Base-by-base conservation (phyloP, 495 filamentous ascomycete genomes). In the Aspergillus biplanus region DNA sequence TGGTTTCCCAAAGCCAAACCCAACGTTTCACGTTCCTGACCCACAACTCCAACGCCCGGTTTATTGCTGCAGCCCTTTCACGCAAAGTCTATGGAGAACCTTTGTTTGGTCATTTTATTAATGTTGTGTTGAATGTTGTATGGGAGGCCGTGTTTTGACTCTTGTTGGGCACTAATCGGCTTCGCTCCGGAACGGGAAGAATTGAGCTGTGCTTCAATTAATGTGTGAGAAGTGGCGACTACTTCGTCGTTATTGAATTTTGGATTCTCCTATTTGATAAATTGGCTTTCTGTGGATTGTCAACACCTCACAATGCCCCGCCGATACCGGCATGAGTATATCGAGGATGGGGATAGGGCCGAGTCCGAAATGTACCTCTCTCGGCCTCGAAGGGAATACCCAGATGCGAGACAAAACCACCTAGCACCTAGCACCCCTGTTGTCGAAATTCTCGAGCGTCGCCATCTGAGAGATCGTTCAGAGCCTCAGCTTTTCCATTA, bases 371-470 rank as follows among this genome's bases (percentile, higher is more conserved):
- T 60, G 16, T 64, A 63, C 9, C 47, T 62, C 15, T 58, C 39
- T 16, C 63, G 66, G 15, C 16, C 44, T 6, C 59, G 69, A 60
- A 58, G 66, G 21, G 69, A 70, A 12, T 70, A 65, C 63, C 66
- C 34, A 69, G 69, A 16, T 69, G 67, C 6, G 73, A 75, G 5
- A 34, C 67, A 7, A 61, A 66, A 7, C 71, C 72, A 69, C 42
- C 72, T 73, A 32, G 60, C 60, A 46, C 69, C 74, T n/a, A 67
- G 68, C 50, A 68, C 69, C 6, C 62, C 65, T 0, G 65, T 64
- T 4, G 61, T 66, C 12, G 72, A 76, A 54, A 67, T 77, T 15
- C 61, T 77, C 34, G 73, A 78, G 60, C 75, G 74, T 18, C 57
- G 75, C 59, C 68, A 62, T 32, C 48, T 73, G 15, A 71, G 69